Percentiles rank a stretch among this genome's conserved stretches.
Evolutionary conservation across 2,329 filamentous ascomycete species (phyloP).

Genomic region (Cordyceps cateniannulata): DNA sequence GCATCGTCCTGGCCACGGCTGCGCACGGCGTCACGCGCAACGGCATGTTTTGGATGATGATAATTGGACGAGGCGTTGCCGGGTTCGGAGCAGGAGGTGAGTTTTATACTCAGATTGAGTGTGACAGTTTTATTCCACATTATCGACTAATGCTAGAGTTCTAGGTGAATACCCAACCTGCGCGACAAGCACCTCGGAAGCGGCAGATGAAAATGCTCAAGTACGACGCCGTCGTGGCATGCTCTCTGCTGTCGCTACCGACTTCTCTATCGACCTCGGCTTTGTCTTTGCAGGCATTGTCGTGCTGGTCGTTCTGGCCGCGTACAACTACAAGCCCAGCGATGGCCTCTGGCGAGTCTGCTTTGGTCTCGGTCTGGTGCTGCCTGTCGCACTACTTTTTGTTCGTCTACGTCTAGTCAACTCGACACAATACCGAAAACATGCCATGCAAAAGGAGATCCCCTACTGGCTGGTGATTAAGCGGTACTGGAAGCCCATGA

Average conservation of each 20-base stretch:
- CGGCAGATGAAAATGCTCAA: constrained; percentile 21
- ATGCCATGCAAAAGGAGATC: constrained; percentile 22
- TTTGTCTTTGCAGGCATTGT: constrained; percentile 36
- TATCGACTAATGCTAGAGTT: background rate
- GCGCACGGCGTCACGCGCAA: constrained; percentile 33
- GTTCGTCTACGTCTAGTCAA: constrained; percentile 46
- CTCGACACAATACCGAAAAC: constrained; percentile 34
- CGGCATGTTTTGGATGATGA: constrained; percentile 47
- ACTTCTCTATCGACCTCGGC: constrained; percentile 29
- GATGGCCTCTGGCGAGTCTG: constrained; percentile 38
- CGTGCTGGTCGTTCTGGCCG: constrained; percentile 38
- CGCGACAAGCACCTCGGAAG: constrained; percentile 22
- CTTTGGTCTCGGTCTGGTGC: constrained; percentile 19
- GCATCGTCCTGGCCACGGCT: constrained; percentile 37
- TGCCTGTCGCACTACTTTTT: constrained; percentile 45
- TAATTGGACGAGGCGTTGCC: constrained; percentile 38
- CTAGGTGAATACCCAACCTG: constrained; percentile 26
- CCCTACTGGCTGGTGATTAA: constrained; percentile 21
- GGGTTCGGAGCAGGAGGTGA: constrained; percentile 37
- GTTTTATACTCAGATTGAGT: background rate
- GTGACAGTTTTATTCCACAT: background rate
- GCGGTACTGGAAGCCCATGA: constrained; percentile 38
- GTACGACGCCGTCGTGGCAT: constrained; percentile 24
- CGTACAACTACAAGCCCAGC: constrained; percentile 25
- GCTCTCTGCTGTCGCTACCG: constrained; percentile 34